phyloP scores from a whole-genome alignment of 306 rosid species.

The Pachyrhizus erosus region DNA sequence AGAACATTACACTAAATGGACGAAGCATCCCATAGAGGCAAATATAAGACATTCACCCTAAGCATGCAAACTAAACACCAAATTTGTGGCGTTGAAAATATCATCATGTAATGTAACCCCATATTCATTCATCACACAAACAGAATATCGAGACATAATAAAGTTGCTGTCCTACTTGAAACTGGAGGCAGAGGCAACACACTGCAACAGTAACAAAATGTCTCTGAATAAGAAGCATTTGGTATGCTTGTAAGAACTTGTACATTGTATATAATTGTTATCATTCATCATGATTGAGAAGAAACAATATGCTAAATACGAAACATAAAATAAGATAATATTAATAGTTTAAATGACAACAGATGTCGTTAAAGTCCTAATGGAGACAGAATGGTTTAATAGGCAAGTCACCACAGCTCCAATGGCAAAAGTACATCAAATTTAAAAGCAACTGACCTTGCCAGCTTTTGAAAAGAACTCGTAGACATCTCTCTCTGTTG shows the following conservation, averaged over 20 bases:
- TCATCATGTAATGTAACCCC: conserved; percentile 30
- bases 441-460: conserved; percentile 69
- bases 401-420: neutral
- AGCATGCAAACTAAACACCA: conserved; percentile 42
- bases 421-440: neutral
- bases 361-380: neutral
- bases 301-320: neutral
- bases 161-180: conserved; percentile 52
- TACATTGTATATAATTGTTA: conserved; percentile 36
- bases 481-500: conserved; percentile 90
- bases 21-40: neutral
- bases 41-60: conserved; percentile 29
- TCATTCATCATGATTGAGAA: conserved; percentile 20
- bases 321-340: neutral
- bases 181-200: conserved; percentile 62
- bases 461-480: conserved; percentile 97
- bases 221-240: conserved; percentile 50
- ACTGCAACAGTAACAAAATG: conserved; percentile 63
- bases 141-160: conserved; percentile 59
- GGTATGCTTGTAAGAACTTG: conserved; percentile 33
- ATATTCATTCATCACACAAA: conserved; percentile 58
- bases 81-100: conserved; percentile 43
- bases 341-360: neutral
- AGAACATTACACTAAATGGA: conserved; percentile 1
- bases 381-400: neutral